Base-by-base conservation (phyloP, 768 basidiomycete genomes). In the Amanita molliuscula region DNA sequence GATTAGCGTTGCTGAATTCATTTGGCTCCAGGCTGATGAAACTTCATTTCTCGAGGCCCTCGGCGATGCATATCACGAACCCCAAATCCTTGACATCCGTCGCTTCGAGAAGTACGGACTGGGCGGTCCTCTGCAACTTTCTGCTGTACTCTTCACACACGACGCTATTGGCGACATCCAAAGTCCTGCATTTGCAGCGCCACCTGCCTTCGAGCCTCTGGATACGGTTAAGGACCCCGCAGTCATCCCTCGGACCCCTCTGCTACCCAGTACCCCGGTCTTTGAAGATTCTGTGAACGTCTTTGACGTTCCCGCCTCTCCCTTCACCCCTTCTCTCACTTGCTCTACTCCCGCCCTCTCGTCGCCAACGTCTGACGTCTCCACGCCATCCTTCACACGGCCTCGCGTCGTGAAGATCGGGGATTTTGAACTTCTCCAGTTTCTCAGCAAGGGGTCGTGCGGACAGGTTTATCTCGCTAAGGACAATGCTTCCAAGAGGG, bases 401-500 rank as follows among this genome's bases (percentile, higher is more conserved):
- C 21, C 41, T 35, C 41, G 41, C 11, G 18, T n/a, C 23, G 21
- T 50, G 31, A 31, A 25, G 3, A 35, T 50, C 20, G 20, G 23
- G 13, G 49, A 50, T 6, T 44, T 50, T 13, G 13, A 44, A 15
- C 31, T 48, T 18, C 46, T 66, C 18, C 57, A 60, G 20, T 62
- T 62, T 44, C 50, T 67, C 15, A 60, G 64, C 36, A 59, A 59
- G 36, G 65, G 64, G 1, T 56, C 60, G 10, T 56, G 55, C 20
- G 61, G 62, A 20, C 57, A 59, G 44, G 63, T 65, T 6, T 67
- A 60, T 42, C 55, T 57, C 38, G 62, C 58, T 53, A 58, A 55
- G 36, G 59, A 65, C 45, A 54, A 43, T 7, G 52, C 59, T 7
- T 54, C 62, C 6, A 54, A 52, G 21, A 53, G 46, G 20, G 56